These are phyloP conservation scores for Citrullus mucosospermus DNA, from an alignment of 306 rosid genomes.

Conservation along the genomic window DNA sequence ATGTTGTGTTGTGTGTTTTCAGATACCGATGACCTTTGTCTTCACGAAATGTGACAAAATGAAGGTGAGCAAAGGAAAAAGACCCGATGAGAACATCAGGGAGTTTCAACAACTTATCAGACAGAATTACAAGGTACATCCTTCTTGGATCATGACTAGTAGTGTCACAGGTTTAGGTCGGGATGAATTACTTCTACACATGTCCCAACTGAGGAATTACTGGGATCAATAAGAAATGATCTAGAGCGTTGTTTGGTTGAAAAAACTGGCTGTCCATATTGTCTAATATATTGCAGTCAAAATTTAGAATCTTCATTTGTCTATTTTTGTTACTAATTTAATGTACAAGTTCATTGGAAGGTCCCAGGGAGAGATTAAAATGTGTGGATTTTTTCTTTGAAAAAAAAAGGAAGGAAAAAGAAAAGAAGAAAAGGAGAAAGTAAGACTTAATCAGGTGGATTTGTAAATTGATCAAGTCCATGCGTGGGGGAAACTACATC, in stretches of 20 bases:
- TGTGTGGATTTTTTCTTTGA: too few species aligned
- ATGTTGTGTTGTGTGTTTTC: slow-evolving; percentile 13
- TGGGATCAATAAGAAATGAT: slow-evolving; percentile 53
- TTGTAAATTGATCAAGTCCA: too few species aligned
- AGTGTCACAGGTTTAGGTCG: slow-evolving; percentile 79
- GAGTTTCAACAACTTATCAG: slow-evolving; percentile 64
- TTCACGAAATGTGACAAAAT: slow-evolving; percentile 88
- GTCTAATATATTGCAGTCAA: neutral
- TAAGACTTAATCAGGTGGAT: too few species aligned
- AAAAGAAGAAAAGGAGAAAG: too few species aligned
- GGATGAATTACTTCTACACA: slow-evolving; percentile 76
- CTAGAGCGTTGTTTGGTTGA: neutral
- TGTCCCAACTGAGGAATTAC: slow-evolving; percentile 77
- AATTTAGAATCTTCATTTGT: neutral
- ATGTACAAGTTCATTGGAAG: neutral
- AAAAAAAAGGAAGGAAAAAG: too few species aligned
- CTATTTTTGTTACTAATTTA: neutral
- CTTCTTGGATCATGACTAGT: slow-evolving; percentile 96
- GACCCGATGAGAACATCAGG: slow-evolving; percentile 68
- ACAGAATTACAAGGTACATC: slow-evolving; percentile 55
- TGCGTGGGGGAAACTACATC: too few species aligned
- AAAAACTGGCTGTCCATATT: neutral
- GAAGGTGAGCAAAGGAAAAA: slow-evolving; percentile 58
- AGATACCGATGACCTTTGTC: slow-evolving; percentile 79
- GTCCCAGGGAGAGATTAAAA: neutral